Evolutionary conservation across 1,284 basidiomycete genomes (phyloP).

Genomic region (Tilletia horrida): DNA sequence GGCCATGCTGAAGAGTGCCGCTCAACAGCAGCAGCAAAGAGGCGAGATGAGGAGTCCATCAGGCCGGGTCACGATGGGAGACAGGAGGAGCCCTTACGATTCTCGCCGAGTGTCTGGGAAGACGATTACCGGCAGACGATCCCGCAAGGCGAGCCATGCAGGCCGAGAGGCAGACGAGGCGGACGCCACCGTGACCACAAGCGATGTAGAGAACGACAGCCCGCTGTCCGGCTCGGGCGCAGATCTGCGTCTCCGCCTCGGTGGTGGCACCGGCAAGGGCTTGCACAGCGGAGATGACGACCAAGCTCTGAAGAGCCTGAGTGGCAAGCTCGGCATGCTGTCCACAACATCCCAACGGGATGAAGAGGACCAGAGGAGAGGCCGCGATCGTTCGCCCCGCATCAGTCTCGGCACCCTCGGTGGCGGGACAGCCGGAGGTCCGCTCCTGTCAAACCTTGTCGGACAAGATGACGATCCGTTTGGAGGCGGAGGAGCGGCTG

Average conservation of each 20-base stretch:
- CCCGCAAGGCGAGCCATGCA: neutral
- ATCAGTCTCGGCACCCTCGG: slow-evolving; percentile 1
- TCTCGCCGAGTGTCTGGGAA: slow-evolving; percentile 1
- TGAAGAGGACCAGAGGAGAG: neutral
- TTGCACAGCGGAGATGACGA: too few relatives aligned
- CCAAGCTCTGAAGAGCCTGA: neutral
- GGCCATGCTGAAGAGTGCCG: slow-evolving; percentile 4
- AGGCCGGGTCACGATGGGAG: neutral
- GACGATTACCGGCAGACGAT: neutral
- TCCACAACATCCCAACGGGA: neutral
- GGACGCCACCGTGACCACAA: neutral
- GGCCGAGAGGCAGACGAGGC: neutral
- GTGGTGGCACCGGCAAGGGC: too few relatives aligned
- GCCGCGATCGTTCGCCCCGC: slow-evolving; percentile 1
- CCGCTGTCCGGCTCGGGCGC: neutral
- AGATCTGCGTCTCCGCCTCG: too few relatives aligned
- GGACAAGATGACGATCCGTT: slow-evolving; percentile 8
- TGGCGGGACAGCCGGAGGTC: neutral
- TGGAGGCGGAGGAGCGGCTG: neutral
- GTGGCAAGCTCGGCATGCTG: neutral
- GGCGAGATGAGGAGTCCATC: neutral
- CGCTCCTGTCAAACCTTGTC: too few relatives aligned
- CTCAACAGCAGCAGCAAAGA: neutral
- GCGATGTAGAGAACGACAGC: slow-evolving; percentile 6
- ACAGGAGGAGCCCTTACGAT: too few relatives aligned